Evolutionary conservation across 1,284 basidiomycete genomes (phyloP), one percentile per base, ranked within the genome.

Genomic region (Ustilago xerochloae): DNA sequence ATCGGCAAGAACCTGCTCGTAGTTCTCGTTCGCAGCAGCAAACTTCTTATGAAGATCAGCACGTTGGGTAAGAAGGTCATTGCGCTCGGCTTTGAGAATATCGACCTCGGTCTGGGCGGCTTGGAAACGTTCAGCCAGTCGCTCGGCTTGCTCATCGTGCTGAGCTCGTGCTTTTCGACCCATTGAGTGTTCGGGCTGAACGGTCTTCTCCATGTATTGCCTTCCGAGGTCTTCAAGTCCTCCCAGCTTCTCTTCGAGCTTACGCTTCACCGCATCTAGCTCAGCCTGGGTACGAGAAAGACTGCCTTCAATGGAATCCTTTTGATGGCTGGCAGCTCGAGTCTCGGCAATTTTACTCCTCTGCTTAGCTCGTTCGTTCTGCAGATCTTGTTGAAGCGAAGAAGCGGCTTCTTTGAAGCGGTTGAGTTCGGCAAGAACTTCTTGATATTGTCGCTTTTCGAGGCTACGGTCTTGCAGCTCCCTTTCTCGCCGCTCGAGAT

Each of bases 221-320:
- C 66, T 54, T 16, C 55, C 47, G 12, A 74, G 58, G 22, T 63
- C 52, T 22, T 75, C 59, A 18, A 75, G 63, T 8, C 66, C 71
- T 24, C 53, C 63, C 49, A 74, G 55, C 56, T 78, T 75, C 18
- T 69, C 47, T 20, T 77, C 51, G 38, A 79, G 62, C 43, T 63
- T 61, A n/a, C 58, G 64, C 62, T 69, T 69, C 28, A 75, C 61
- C 15, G 18, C 47, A 0, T 75, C 66, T 16, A 75, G 63, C 29
- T 75, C 66, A 9, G 46, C 59, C n/a, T 70, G 58, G 0, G 71
- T 75, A n/a, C 65, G 59, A 15, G 55, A 48, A 3, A 75, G 30
- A 30, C 60, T 66, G 13, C 53, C 62, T 32, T 75, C 66, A 56
- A 75, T 69, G 36, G 66, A 64, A 24, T 56, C 30, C 38, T 63